These are phyloP conservation scores for Thalassiosira profunda DNA, from an alignment of 108 stramenopile species.

Conservation along the genomic window DNA sequence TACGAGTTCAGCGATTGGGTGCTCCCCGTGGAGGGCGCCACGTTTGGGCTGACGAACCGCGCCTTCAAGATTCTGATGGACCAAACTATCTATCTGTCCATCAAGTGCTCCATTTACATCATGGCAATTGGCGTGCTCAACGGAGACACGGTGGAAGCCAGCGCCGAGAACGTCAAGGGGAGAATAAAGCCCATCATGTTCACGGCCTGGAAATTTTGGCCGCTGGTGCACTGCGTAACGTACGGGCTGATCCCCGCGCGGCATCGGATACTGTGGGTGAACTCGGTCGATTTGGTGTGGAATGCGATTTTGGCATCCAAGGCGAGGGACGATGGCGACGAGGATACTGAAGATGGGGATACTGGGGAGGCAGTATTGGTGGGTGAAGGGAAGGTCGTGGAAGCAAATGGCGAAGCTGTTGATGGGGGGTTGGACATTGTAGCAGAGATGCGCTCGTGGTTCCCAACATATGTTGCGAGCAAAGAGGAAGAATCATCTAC, in stretches of 20 bases:
- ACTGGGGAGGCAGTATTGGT: too few species aligned
- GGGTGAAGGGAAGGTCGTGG: too few species aligned
- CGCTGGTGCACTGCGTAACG: constrained; percentile 92
- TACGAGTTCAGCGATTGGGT: constrained; percentile 95
- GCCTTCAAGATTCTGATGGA: constrained; percentile 96
- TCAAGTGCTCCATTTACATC: constrained; percentile 94
- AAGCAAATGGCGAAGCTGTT: too few species aligned
- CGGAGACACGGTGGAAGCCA: constrained; percentile 69
- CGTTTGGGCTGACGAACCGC: constrained; percentile 72
- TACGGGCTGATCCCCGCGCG: constrained; percentile 89
- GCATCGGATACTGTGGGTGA: constrained; percentile 96
- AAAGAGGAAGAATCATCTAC: too few species aligned
- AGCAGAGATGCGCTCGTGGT: too few species aligned
- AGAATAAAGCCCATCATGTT: constrained; percentile 86
- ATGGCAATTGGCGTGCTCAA: constrained; percentile 80
- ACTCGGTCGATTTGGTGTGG: constrained; percentile 91
- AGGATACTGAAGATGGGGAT: constrained; percentile 14
- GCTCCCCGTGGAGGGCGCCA: constrained; percentile 83
- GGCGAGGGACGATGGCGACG: constrained; percentile 51
- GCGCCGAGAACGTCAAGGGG: constrained; percentile 65
- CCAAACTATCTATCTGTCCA: constrained; percentile 91
- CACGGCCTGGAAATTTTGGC: constrained; percentile 97
- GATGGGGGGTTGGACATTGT: too few species aligned
- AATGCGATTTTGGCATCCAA: constrained; percentile 86
- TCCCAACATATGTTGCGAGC: too few species aligned